These are phyloP conservation scores for Heimioporus punctisporus DNA, from an alignment of 1,284 basidiomycete genomes.

Conservation along the genomic window DNA sequence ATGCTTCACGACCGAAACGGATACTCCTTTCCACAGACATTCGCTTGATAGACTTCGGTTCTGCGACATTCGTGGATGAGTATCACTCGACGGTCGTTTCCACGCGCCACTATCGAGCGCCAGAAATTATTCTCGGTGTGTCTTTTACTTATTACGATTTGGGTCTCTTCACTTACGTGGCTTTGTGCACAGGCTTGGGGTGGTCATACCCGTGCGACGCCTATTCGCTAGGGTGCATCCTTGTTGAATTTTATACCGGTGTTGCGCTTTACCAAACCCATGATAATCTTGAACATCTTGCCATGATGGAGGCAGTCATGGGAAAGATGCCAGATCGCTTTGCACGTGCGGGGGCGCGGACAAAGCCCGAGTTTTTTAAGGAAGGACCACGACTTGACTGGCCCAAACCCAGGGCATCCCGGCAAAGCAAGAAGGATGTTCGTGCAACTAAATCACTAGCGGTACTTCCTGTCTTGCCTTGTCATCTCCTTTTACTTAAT, in stretches of 20 bases:
- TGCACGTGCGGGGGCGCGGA: constrained; percentile 67
- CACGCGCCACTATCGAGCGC: constrained; percentile 98
- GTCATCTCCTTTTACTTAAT: constrained; percentile 13
- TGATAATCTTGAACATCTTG: constrained; percentile 98
- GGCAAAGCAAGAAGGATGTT: constrained; percentile 95
- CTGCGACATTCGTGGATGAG: constrained; percentile 97
- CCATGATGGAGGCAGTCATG: constrained; percentile 99
- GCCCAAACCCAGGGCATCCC: constrained; percentile 86
- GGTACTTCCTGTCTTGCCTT: constrained; percentile 40
- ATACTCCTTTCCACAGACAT: constrained; percentile 92
- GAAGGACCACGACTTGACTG: constrained; percentile 85
- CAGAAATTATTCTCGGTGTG: constrained; percentile 97
- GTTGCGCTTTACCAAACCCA: constrained; percentile 99
- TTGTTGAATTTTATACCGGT: constrained; percentile 99
- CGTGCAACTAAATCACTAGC: constrained; percentile 80
- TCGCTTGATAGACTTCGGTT: constrained; percentile 98
- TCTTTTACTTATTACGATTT: constrained; percentile 9
- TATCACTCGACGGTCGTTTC: constrained; percentile 99
- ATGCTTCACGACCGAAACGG: constrained; percentile 63
- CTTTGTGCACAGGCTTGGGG: constrained; percentile 70
- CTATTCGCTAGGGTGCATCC: constrained; percentile 98
- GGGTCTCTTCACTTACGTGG: constrained; percentile 11
- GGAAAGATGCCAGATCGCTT: constrained; percentile 94
- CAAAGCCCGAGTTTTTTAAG: constrained; percentile 94
- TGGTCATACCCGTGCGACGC: constrained; percentile 99